Conservation (phyloP, 2,329 filamentous ascomycete species). For the Chlorencoelia australis region DNA sequence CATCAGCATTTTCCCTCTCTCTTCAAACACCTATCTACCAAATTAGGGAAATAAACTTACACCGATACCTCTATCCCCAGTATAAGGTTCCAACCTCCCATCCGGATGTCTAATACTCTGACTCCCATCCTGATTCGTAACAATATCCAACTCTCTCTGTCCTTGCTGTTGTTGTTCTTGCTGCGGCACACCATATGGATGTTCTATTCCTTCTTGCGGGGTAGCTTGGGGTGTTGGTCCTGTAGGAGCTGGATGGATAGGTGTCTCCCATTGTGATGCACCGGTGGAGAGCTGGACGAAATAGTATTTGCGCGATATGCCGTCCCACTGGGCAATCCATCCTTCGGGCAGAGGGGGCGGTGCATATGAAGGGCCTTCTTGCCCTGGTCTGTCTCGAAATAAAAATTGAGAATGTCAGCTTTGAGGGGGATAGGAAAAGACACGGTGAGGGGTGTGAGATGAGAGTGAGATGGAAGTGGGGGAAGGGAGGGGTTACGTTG, state of each 20-base stretch:
- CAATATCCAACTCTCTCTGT: constrained; percentile 40
- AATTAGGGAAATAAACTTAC: constrained; percentile 36
- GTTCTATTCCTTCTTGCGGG: constrained; percentile 36
- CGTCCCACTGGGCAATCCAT: constrained; percentile 64
- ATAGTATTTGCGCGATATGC: constrained; percentile 54
- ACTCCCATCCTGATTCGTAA: constrained; percentile 52
- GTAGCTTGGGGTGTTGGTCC: constrained; percentile 48
- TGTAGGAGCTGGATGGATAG: constrained; percentile 52
- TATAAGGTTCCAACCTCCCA: constrained; percentile 46
- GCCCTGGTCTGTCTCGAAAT: constrained; percentile 19
- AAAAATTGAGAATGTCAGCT: constrained; percentile 6
- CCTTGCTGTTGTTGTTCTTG: constrained; percentile 20
- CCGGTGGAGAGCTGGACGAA: constrained; percentile 65
- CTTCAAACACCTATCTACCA: background rate
- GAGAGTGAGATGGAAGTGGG: constrained; percentile 2
- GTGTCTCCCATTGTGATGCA: constrained; percentile 64
- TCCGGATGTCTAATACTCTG: constrained; percentile 52
- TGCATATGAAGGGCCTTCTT: constrained; percentile 27
- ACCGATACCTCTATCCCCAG: constrained; percentile 51
- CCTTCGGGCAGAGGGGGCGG: constrained; percentile 53
- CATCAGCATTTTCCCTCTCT: constrained; percentile 8
- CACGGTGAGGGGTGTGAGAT: background rate
- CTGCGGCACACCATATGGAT: constrained; percentile 49
- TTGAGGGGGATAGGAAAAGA: too few relatives aligned
- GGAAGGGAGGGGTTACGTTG: constrained; percentile 15